Conservation (phyloP, 2,329 filamentous ascomycete genomes). For the Epichloe typhina region DNA sequence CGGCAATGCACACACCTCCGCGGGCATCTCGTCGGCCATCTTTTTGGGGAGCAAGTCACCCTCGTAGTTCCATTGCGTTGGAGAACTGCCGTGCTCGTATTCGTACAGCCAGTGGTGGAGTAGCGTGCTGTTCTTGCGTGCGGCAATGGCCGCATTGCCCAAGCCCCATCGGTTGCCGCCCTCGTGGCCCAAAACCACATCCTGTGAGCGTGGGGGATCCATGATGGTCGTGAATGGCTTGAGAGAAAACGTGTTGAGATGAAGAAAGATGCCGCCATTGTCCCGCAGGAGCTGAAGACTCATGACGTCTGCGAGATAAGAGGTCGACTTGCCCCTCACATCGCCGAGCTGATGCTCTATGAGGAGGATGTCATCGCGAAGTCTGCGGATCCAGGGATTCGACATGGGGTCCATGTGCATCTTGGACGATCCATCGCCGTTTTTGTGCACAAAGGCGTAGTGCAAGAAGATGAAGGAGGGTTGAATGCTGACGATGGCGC, state of each 20-base stretch:
- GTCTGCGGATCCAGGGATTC: constrained; percentile 7
- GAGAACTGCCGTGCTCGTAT: constrained; percentile 1
- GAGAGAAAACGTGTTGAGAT: constrained; percentile 7
- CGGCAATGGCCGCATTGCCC: constrained; percentile 8
- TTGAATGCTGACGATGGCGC: constrained; percentile 7
- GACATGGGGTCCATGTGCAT: neutral
- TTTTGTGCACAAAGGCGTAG: constrained; percentile 2
- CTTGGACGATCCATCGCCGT: constrained; percentile 1
- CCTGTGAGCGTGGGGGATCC: constrained; percentile 2
- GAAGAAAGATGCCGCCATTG: constrained; percentile 8
- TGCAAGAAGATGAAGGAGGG: constrained; percentile 4
- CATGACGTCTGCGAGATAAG: constrained; percentile 5
- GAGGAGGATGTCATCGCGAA: constrained; percentile 5
- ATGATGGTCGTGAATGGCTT: constrained; percentile 5
- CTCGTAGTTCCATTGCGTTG: constrained; percentile 2
- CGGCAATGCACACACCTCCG: constrained; percentile 6
- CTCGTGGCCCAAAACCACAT: constrained; percentile 7
- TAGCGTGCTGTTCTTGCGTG: constrained; percentile 8
- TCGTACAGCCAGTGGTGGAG: constrained; percentile 6
- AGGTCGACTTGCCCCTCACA: neutral
- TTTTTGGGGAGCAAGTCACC: constrained; percentile 4
- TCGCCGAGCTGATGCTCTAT: constrained; percentile 3
- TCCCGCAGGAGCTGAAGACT: constrained; percentile 7
- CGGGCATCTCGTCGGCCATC: constrained; percentile 1
- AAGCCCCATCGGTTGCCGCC: constrained; percentile 8